Evolutionary conservation across 371 early-diverging fungal genomes (phyloP).

Genomic region (Actinomortierella wolfii): DNA sequence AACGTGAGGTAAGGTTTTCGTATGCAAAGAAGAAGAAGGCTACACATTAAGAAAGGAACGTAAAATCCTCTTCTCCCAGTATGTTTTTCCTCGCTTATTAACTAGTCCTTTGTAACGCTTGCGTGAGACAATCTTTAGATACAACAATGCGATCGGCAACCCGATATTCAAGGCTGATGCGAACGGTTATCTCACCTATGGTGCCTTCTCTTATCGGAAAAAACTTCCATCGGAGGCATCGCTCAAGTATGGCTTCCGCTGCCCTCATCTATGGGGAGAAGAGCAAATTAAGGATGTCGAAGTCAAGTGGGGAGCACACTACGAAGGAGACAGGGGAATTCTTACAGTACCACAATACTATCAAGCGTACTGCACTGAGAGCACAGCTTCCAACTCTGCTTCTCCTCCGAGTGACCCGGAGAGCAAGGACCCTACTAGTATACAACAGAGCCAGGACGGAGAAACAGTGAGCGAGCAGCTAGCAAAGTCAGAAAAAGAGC

Average conservation of each 20-base stretch:
- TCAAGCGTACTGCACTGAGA: not conserved
- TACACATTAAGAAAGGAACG: too few species aligned
- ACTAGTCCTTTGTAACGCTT: too few species aligned
- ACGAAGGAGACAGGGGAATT: too few species aligned
- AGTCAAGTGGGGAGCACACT: not conserved
- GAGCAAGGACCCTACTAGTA: not conserved
- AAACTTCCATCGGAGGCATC: conserved; percentile 10
- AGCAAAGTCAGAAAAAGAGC: not conserved
- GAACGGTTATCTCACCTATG: too few species aligned
- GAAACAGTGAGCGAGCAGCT: not conserved
- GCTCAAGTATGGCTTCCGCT: conserved; percentile 9
- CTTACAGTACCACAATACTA: not conserved
- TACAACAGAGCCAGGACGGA: not conserved
- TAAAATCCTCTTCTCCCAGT: too few species aligned
- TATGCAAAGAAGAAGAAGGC: too few species aligned
- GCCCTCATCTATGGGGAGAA: conserved; percentile 5
- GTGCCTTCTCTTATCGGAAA: conserved; percentile 3
- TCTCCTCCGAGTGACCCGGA: too few species aligned
- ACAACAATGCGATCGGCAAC: too few species aligned
- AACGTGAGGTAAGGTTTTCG: too few species aligned
- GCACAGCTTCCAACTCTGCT: not conserved
- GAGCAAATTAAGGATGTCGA: not conserved
- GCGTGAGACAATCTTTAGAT: too few species aligned
- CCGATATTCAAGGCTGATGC: too few species aligned
- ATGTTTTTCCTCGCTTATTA: too few species aligned